A percentile compares a stretch with the other conserved stretches of the same genome.
Evolutionary conservation across 2,329 filamentous ascomycete species (phyloP).

Genomic region (Diaporthe velutina): DNA sequence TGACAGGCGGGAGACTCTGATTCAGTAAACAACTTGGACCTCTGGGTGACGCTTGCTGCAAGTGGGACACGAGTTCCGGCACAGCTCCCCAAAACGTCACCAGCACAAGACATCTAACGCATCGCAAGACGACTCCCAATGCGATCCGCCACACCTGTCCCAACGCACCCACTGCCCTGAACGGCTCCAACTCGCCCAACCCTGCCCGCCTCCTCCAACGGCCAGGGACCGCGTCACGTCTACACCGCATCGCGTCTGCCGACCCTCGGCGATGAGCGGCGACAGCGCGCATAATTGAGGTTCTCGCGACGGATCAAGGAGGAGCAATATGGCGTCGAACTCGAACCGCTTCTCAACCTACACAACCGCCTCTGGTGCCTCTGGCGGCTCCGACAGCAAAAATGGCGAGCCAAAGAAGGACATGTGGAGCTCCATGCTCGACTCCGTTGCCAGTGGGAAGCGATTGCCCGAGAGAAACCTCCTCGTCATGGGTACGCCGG

Average conservation of each 20-base stretch:
- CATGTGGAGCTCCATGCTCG: conserved; percentile 94
- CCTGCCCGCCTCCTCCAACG: conserved; percentile 15
- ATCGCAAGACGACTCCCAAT: conserved; percentile 1
- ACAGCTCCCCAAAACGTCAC: conserved; percentile 30
- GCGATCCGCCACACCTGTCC: conserved; percentile 3
- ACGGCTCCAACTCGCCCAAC: conserved; percentile 2
- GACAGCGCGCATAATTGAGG: conserved; percentile 33
- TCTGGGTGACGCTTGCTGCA: conserved; percentile 30
- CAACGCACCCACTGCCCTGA: conserved; percentile 20
- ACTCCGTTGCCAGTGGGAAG: conserved; percentile 90
- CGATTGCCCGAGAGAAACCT: conserved; percentile 92
- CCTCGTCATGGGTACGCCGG: conserved; percentile 79
- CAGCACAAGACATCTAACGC: conserved; percentile 2
- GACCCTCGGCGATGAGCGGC: conserved; percentile 38
- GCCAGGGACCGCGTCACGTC: conserved; percentile 21
- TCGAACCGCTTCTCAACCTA: conserved; percentile 70
- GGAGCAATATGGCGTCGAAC: conserved; percentile 55
- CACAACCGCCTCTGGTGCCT: conserved; percentile 61
- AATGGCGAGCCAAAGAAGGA: conserved; percentile 84
- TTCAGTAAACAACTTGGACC: conserved; percentile 34
- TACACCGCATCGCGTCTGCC: conserved; percentile 36
- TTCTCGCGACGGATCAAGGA: conserved; percentile 34
- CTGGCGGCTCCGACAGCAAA: conserved; percentile 64
- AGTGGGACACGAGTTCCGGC: conserved; percentile 27
- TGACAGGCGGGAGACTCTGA: conserved; percentile 24